phyloP scores from a whole-genome alignment of 2,329 filamentous ascomycete species.

The Alternaria hordeiaustralica region DNA sequence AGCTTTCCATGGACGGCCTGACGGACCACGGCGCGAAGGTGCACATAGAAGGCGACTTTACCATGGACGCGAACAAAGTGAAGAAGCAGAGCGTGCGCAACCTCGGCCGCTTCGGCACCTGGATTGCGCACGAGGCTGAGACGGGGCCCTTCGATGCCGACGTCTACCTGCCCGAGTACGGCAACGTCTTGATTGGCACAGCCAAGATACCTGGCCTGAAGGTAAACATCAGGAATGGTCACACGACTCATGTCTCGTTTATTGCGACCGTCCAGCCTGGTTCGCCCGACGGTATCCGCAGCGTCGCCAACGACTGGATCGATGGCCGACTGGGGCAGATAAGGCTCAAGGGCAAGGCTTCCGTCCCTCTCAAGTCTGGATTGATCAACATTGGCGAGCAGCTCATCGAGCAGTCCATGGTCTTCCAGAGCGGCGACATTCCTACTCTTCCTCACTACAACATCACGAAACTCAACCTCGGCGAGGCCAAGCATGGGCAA shows the following conservation, averaged over 20 bases:
- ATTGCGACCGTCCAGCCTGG: slow-evolving; percentile 78
- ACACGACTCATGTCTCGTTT: slow-evolving; percentile 79
- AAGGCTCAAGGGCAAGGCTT: slow-evolving; percentile 74
- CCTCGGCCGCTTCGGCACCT: slow-evolving; percentile 79
- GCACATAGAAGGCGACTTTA: slow-evolving; percentile 81
- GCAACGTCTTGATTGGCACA: slow-evolving; percentile 76
- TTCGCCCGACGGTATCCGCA: slow-evolving; percentile 76
- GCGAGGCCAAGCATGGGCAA: slow-evolving; percentile 67
- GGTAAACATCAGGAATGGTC: slow-evolving; percentile 78
- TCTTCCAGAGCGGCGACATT: slow-evolving; percentile 76
- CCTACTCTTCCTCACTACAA: slow-evolving; percentile 82
- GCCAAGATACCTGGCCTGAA: slow-evolving; percentile 77
- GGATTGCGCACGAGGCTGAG: slow-evolving; percentile 78
- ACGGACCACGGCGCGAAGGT: slow-evolving; percentile 79
- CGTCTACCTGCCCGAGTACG: slow-evolving; percentile 84
- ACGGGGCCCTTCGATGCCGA: slow-evolving; percentile 74
- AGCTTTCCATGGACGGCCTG: slow-evolving; percentile 83
- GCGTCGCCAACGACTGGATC: slow-evolving; percentile 87
- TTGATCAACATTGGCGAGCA: slow-evolving; percentile 81
- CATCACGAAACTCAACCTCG: slow-evolving; percentile 79
- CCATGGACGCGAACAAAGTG: slow-evolving; percentile 79
- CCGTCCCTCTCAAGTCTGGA: slow-evolving; percentile 78
- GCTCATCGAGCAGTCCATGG: slow-evolving; percentile 72
- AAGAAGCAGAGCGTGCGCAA: slow-evolving; percentile 72
- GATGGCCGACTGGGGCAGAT: slow-evolving; percentile 76